These are phyloP conservation scores for Colletotrichum aenigma DNA, from an alignment of 2,329 filamentous ascomycete genomes.

Conservation along the genomic window DNA sequence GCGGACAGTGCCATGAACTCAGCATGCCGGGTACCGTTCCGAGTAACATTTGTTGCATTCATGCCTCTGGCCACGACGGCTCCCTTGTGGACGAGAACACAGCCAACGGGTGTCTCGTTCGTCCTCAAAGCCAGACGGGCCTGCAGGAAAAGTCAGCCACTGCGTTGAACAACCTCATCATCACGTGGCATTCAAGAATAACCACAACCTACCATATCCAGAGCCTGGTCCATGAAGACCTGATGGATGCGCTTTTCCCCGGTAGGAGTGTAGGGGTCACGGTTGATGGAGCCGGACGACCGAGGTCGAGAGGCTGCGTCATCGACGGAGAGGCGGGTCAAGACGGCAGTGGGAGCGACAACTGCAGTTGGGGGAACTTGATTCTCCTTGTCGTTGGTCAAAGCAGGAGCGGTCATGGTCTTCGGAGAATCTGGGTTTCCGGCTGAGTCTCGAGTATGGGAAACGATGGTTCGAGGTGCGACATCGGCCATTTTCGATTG, in stretches of 20 bases:
- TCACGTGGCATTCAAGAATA: not conserved
- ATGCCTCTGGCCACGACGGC: conserved; percentile 87
- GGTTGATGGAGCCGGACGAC: not conserved
- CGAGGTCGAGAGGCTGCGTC: not conserved
- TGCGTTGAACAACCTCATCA: not conserved
- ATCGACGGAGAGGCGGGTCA: conserved; percentile 25
- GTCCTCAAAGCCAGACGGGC: conserved; percentile 82
- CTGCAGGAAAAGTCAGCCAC: conserved; percentile 46
- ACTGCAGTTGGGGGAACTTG: conserved; percentile 20
- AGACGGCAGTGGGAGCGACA: not conserved
- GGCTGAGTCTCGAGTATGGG: not conserved
- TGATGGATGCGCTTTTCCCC: conserved; percentile 49
- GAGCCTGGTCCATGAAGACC: conserved; percentile 81
- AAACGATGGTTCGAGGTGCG: not conserved
- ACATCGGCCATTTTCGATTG: conserved; percentile 24
- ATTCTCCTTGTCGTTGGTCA: conserved; percentile 33
- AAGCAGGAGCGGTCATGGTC: not conserved
- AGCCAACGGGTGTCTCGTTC: conserved; percentile 96
- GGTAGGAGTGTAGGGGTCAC: not conserved
- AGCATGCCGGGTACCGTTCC: conserved; percentile 91
- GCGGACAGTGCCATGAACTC: conserved; percentile 86
- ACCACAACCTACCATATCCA: conserved; percentile 74
- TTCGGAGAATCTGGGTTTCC: not conserved
- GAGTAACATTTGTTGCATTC: conserved; percentile 94
- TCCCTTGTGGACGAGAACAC: conserved; percentile 84